Conservation (phyloP, 148 eudicot species). For the Cornus florida region DNA sequence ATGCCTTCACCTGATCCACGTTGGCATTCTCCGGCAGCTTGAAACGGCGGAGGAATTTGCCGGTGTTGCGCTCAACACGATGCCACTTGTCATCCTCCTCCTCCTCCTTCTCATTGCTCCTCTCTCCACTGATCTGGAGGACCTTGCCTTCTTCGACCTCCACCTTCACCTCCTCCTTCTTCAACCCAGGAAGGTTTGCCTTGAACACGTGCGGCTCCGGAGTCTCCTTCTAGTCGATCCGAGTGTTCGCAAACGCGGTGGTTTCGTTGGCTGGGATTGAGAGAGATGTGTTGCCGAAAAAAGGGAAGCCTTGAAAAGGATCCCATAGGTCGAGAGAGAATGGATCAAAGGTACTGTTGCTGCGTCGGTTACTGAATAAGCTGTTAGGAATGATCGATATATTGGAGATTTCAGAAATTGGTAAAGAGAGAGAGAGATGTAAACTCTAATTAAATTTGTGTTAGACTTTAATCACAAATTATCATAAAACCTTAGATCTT, state of each 20-base stretch:
- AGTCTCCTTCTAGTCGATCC: constrained; percentile 30
- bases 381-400: constrained; percentile 31
- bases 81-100: constrained; percentile 38
- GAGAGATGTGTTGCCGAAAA: neutral
- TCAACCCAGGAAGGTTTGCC: constrained; percentile 30
- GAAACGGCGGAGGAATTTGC: constrained; percentile 39
- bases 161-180: constrained; percentile 35
- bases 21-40: constrained; percentile 38
- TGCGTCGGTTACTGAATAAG: constrained; percentile 22
- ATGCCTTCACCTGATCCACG: constrained; percentile 30
- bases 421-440: too few relatives aligned
- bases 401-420: neutral
- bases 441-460: too few relatives aligned
- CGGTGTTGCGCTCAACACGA: constrained; percentile 36
- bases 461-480: too few relatives aligned
- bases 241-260: constrained; percentile 10
- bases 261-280: constrained; percentile 1
- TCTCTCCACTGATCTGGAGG: constrained; percentile 22
- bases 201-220: constrained; percentile 32
- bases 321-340: constrained; percentile 23
- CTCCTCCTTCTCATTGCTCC: constrained; percentile 20
- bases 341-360: constrained; percentile 26
- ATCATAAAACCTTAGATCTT: too few relatives aligned
- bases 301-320: constrained; percentile 2
- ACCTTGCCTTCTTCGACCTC: constrained; percentile 27